Evolutionary conservation across 202 grass and related monocot genomes (phyloP), one percentile per base, ranked within the genome.

Genomic region (Cymbopogon flexuosus): DNA sequence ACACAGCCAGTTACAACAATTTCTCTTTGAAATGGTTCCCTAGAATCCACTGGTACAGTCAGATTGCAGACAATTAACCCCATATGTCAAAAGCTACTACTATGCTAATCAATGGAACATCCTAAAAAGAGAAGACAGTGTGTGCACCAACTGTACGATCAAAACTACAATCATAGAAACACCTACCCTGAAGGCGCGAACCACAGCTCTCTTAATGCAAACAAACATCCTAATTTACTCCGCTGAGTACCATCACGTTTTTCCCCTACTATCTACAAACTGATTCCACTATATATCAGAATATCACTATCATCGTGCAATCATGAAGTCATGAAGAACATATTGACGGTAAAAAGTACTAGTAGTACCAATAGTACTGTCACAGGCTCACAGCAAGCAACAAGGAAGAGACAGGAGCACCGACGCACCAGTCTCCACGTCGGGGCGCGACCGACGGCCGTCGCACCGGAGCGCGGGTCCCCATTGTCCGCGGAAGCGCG

Each of bases 401-500:
- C 8, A 40, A 81, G 22, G 22, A 40, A 70, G 42, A 54, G 22
- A 52, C 39, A 58, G 22, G 19, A 21, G 36, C 5, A 62, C 64
- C 1, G 64, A 69, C 82, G 39, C 42, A 94, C 92, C 92, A 2
- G 92, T 78, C 62, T 94, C 92, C 70, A 85, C 86, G 77, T 89
- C 78, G 56, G 87, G 65, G 74, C 42, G 89, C 15, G 90, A 92
- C 61, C 72, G 85, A 82, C 65, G 72, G 63, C 92, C 92, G 3
- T 89, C 87, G 77, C 89, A 94, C 42, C 89, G 86, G 57, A 84
- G 77, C 5, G 92, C 75, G 16, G 84, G 18, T 12, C 92, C 92
- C 92, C 88, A 94, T 59, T 91, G 86, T 78, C 84, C 84, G 24
- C 92, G 86, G 88, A 91, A 93, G 46, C 84, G 85, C 60, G 88